Base-by-base conservation (phyloP, 148 eudicot species). In the Camellia granthamiana region DNA sequence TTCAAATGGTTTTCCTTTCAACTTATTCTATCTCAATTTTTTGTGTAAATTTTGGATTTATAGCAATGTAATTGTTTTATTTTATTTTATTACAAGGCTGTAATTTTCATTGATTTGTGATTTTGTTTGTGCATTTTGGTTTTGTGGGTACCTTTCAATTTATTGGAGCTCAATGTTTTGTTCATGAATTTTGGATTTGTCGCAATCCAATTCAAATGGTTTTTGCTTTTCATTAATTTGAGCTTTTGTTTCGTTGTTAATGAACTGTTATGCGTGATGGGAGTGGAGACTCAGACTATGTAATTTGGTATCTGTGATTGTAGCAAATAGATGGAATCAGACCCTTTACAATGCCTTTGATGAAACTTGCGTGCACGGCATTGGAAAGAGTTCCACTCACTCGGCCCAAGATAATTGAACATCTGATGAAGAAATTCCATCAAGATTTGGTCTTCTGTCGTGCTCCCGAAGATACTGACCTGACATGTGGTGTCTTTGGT, bases 401-500 rank as follows among this genome's bases (percentile, higher is more conserved):
- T 52, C 89, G 98, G 79, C 88, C 82, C 0, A 87, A 87, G 84
- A 79, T 93, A n/a, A 92, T 95, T 67, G 92, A 92, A 6, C 38
- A 90, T 83, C 86, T 95, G 88, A 83, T 95, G 90, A 85, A 83
- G 80, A 93, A 90, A 81, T 91, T 95, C 83, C 84, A 88, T 81
- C 94, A 95, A 86, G 98, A 95, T 89, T 87, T 95, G 51, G 93
- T 93, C n/a, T 95, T 95, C 76, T 90, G 89, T 75, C 98, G 97
- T 78, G 93, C 94, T 75, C 98, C 97, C 23, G 77, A 85, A 19
- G 97, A 95, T 86, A 66, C 81, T 84, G 96, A 84, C 61, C 77
- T 93, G 76, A 95, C 96, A 44, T 79, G 56, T 1, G 90, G 86
- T 78, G 87, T 95, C 69, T 88, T 90, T 84, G 96, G 98, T 95